Percentiles rank a stretch among this genome's conserved stretches.
These are phyloP conservation scores for Tricholoma bakamatsutake DNA, from an alignment of 768 basidiomycete genomes.

Conservation along the genomic window DNA sequence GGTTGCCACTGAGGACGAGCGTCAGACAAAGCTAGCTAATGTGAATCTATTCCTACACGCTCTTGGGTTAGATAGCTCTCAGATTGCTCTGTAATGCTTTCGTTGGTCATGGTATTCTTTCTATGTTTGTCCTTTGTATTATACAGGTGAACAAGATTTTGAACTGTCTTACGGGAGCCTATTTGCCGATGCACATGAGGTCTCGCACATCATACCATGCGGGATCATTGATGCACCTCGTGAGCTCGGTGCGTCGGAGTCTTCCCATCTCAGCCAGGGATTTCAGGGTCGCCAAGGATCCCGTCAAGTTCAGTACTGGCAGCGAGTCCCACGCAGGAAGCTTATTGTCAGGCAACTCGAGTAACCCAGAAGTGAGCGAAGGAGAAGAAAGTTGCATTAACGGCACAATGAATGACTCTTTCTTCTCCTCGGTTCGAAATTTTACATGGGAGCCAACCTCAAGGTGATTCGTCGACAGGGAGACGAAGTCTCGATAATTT, in stretches of 20 bases:
- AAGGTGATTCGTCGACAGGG: conserved; percentile 86
- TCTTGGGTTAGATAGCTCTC: conserved; percentile 61
- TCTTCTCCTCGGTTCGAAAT: conserved; percentile 50
- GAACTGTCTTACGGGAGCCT: not conserved
- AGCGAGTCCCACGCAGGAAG: conserved; percentile 50
- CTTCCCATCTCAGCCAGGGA: conserved; percentile 27
- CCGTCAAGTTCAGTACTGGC: conserved; percentile 68
- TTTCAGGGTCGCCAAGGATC: conserved; percentile 34
- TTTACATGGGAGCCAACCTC: conserved; percentile 81
- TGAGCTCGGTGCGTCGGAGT: conserved; percentile 27
- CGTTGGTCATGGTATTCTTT: conserved; percentile 8
- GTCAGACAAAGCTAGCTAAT: conserved; percentile 77
- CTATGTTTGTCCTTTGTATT: not conserved
- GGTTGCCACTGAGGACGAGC: conserved; percentile 66
- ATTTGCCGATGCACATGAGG: conserved; percentile 17
- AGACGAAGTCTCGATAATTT: conserved; percentile 65
- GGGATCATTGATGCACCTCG: conserved; percentile 21
- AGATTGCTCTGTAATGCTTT: conserved; percentile 51
- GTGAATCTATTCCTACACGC: conserved; percentile 90
- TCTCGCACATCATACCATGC: conserved; percentile 19
- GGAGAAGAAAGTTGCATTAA: conserved; percentile 46
- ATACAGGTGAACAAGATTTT: not conserved
- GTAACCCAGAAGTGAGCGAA: conserved; percentile 25
- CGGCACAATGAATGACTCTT: conserved; percentile 61
- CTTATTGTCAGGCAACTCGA: conserved; percentile 51